Evolutionary conservation across 306 rosid genomes (phyloP), one percentile per base, ranked within the genome.

Genomic region (Gastrolobium villosum): DNA sequence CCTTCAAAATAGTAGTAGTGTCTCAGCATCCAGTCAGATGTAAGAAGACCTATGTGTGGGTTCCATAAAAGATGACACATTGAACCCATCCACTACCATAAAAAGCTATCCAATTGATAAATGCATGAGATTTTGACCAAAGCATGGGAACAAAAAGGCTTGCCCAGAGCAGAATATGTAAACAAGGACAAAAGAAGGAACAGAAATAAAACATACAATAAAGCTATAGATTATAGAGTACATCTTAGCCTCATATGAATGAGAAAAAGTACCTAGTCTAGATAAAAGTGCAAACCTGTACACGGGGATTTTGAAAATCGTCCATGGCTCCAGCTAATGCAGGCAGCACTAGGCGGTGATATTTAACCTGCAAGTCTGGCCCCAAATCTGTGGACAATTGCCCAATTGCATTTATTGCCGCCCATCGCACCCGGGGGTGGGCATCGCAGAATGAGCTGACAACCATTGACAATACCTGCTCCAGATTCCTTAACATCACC

Each of bases 331-430:
- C 87, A 75, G 92, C 93, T 75, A 90, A 72, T 44, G 93, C 93
- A 0, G 96, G 96, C 36, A 90, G 86, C 70, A 90, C 90, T 49
- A 77, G 57, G 20, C 78, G 87, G 70, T 88, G 93, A 85, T 76
- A 87, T 31, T 79, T 85, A 46, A 63, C 78, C 81, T 90, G 96
- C 87, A 90, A 80, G 40, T 88, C 87, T 56, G 96, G 96, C 41
- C 96, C 96, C 80, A 90, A 87, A 76, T 90, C 96, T 4, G 96
- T 90, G 45, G 96, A 90, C 84, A 88, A 77, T 41, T 90, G 96
- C 54, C 96, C 96, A n/a, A 90, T 71, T 53, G 96, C 91, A 75
- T 90, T 90, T 74, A 90, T 88, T 5, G 96, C 96, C 7, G 96
- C 96, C 96, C 96, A 90, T 31, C 93, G 74, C 61, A 87, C 96